phyloP scores from a whole-genome alignment of 441 rosid species.

The Gossypium trilobum region DNA sequence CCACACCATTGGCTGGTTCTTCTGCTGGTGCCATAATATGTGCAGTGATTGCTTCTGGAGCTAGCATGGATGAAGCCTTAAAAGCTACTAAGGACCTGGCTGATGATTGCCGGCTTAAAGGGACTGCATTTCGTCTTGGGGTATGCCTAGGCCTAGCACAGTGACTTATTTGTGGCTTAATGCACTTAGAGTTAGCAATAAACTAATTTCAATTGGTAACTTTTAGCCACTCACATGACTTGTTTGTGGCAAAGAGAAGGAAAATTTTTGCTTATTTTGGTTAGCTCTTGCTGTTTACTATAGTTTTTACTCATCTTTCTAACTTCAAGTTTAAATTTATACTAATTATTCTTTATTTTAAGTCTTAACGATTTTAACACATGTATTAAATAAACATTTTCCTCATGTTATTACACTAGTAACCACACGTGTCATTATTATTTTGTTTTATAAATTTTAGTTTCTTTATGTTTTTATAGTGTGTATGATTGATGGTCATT shows the following conservation, averaged over 20 bases:
- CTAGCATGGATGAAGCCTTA: constrained; percentile 69
- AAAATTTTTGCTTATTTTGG: too few species aligned
- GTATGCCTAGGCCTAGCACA: constrained; percentile 32
- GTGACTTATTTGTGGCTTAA: background rate
- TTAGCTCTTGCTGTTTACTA: too few species aligned
- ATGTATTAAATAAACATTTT: too few species aligned
- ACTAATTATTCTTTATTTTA: too few species aligned
- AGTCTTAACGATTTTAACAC: too few species aligned
- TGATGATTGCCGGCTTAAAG: constrained; percentile 64
- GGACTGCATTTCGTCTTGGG: constrained; percentile 95
- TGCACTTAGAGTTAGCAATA: background rate
- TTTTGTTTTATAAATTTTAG: background rate
- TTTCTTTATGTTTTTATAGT: constrained; percentile 1
- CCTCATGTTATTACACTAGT: too few species aligned
- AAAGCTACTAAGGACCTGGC: constrained; percentile 63
- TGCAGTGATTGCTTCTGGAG: constrained; percentile 79
- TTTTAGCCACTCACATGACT: too few species aligned
- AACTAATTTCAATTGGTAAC: too few species aligned
- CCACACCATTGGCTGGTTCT: constrained; percentile 83
- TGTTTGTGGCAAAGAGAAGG: too few species aligned
- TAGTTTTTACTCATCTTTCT: too few species aligned
- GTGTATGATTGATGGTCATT: background rate
- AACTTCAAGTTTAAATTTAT: too few species aligned
- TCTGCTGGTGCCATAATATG: constrained; percentile 91
- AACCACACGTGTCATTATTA: background rate